Evolutionary conservation across 2,329 filamentous ascomycete genomes (phyloP), one percentile per base, ranked within the genome.

Genomic region (Colletotrichum camelliae): DNA sequence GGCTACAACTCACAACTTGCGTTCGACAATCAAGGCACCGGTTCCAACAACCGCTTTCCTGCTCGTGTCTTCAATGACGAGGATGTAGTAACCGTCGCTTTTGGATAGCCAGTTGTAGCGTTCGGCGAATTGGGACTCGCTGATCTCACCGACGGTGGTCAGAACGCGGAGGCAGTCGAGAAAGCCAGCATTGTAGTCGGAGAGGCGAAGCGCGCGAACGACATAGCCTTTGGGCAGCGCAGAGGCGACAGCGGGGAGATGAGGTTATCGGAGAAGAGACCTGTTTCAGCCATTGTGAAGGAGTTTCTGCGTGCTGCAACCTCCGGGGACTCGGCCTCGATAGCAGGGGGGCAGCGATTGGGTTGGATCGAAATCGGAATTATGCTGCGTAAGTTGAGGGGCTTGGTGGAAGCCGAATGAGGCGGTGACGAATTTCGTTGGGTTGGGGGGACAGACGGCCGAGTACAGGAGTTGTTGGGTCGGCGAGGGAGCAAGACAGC

Each of bases 91-190:
- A 76, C 93, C 94, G 77, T 92, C 92, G 80, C 94, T 92, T 67
- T 89, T 87, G 60, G 89, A 88, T 88, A 98, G 96, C 91, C 94
- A 96, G 78, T 96, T 92, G 86, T 95, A 98, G 75, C 95, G 93
- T 82, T 94, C 89, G 80, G 92, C 90, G 88, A 96, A 98, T 76
- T 92, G 89, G 75, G 92, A 90, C 83, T 94, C 90, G 64, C 89
- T 90, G 79, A 98, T 93, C 77, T 98, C 95, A 78, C 97, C 97
- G 29, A 98, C 96, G 9, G 95, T 97, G 3, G 97, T 98, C 81
- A 99, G 89, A 48, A 98, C 96, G 61, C 95, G 92, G 78, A 99
- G 89, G 76, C 97, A 96, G 82, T 98, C 95, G 80, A 99, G 93
- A 85, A 98, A 98, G 77, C 96, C 96, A 39, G 89, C 90, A 72